Conservation (phyloP, 352 stramenopile genomes). For the Pythium insidiosum region DNA sequence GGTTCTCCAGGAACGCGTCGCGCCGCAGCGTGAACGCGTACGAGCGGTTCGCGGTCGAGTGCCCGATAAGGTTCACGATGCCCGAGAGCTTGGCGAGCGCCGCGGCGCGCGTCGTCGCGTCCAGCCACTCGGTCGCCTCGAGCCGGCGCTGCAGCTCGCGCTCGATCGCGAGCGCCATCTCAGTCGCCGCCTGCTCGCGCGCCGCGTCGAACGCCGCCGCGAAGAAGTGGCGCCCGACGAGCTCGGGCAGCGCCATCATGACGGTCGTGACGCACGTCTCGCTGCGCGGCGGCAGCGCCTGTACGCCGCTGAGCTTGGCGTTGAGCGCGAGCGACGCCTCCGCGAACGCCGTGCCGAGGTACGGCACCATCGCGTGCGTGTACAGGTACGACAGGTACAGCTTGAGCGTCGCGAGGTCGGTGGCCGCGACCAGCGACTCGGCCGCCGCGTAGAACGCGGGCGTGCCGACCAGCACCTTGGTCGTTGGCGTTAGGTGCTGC, state of each 20-base stretch:
- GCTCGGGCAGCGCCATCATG: slow-evolving; percentile 41
- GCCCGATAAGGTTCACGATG: slow-evolving; percentile 28
- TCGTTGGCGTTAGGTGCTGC: background rate
- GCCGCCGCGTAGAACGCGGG: background rate
- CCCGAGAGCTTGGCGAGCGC: slow-evolving; percentile 60
- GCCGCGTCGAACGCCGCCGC: slow-evolving; percentile 17
- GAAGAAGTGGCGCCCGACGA: slow-evolving; percentile 64
- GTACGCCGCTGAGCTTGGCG: background rate
- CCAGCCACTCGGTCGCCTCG: slow-evolving; percentile 34
- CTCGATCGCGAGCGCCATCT: background rate
- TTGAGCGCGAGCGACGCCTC: background rate
- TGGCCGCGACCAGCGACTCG: background rate
- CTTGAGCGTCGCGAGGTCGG: background rate
- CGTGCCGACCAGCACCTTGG: background rate
- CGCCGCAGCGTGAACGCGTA: background rate
- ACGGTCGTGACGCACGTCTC: slow-evolving; percentile 22
- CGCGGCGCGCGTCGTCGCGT: slow-evolving; percentile 33
- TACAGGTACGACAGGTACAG: background rate
- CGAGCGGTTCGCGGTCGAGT: background rate
- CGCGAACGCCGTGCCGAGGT: background rate
- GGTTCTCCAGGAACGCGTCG: background rate
- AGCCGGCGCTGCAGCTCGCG: slow-evolving; percentile 16
- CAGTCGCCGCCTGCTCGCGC: background rate
- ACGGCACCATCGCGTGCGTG: background rate
- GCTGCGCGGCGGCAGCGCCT: background rate